A percentile compares a stretch with the other conserved stretches of the same genome.
Conservation (phyloP, 352 stramenopile species). For the Pythium dissimile region DNA sequence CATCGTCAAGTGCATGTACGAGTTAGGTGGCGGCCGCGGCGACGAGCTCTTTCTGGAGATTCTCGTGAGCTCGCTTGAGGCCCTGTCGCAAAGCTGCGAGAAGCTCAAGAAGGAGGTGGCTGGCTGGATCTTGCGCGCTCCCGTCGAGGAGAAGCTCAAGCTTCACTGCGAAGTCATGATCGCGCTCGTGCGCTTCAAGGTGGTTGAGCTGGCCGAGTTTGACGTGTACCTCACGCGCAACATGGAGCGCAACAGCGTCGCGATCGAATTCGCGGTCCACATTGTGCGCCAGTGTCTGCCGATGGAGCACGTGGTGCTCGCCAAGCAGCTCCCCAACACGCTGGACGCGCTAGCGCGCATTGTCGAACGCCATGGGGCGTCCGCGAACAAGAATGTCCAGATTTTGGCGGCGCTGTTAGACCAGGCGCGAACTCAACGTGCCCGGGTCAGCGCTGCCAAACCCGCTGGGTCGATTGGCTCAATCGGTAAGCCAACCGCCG, state of each 20-base stretch:
- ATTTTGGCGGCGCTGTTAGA: constrained; percentile 77
- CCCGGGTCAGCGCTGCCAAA: constrained; percentile 26
- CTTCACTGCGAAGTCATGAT: constrained; percentile 96
- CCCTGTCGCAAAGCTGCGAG: constrained; percentile 89
- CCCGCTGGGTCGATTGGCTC: constrained; percentile 57
- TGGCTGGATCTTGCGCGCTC: constrained; percentile 92
- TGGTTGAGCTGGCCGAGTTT: constrained; percentile 92
- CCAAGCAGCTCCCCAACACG: constrained; percentile 92
- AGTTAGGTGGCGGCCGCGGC: constrained; percentile 80
- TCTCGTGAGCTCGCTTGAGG: constrained; percentile 93
- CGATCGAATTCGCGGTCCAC: constrained; percentile 96
- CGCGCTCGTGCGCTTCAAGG: constrained; percentile 92
- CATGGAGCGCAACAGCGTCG: constrained; percentile 93
- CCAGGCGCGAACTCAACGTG: constrained; percentile 65
- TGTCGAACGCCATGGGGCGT: constrained; percentile 74
- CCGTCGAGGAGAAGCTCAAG: constrained; percentile 93
- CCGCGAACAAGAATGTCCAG: constrained; percentile 85
- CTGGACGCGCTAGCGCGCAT: constrained; percentile 89
- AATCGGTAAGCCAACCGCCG: constrained; percentile 25
- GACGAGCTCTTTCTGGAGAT: constrained; percentile 95
- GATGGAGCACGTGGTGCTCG: constrained; percentile 90
- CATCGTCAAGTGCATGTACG: constrained; percentile 98
- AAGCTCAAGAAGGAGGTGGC: constrained; percentile 94
- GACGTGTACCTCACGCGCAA: constrained; percentile 94
- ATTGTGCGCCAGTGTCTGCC: constrained; percentile 92